phyloP scores from a whole-genome alignment of 768 basidiomycete genomes.

The Tremella yokohamensis region DNA sequence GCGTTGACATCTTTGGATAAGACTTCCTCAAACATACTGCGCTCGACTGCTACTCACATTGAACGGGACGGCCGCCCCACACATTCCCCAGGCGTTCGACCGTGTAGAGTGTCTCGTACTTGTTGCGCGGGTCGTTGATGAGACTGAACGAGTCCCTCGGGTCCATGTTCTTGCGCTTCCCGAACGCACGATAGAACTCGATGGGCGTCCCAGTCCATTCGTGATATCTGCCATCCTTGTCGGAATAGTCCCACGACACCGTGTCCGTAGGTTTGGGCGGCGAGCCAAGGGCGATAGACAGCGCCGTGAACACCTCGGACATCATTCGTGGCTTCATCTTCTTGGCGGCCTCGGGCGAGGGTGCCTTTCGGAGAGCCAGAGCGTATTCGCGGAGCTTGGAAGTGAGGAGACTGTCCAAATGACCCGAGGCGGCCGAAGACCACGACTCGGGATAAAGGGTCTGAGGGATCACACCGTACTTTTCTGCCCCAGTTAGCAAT shows the following conservation, averaged over 20 bases:
- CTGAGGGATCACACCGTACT: slow-evolving; percentile 85
- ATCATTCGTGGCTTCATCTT: slow-evolving; percentile 81
- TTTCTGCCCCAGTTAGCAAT: slow-evolving; percentile 53
- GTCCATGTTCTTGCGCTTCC: slow-evolving; percentile 62
- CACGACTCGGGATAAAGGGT: slow-evolving; percentile 72
- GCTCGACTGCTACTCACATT: slow-evolving; percentile 59
- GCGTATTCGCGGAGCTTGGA: slow-evolving; percentile 88
- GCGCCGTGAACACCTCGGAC: slow-evolving; percentile 75
- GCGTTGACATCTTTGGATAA: slow-evolving; percentile 75
- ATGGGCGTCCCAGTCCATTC: slow-evolving; percentile 75
- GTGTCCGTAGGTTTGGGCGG: slow-evolving; percentile 67
- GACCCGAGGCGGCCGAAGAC: slow-evolving; percentile 69
- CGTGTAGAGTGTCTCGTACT: slow-evolving; percentile 76
- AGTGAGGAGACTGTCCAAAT: slow-evolving; percentile 75
- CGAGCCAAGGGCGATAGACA: slow-evolving; percentile 80
- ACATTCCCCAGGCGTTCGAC: slow-evolving; percentile 91
- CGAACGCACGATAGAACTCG: slow-evolving; percentile 69
- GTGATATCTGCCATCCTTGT: slow-evolving; percentile 68
- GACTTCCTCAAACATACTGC: background rate
- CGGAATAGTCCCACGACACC: slow-evolving; percentile 87
- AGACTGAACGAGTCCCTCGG: slow-evolving; percentile 79
- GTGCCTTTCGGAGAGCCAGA: slow-evolving; percentile 64
- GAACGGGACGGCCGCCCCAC: slow-evolving; percentile 77
- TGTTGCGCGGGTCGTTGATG: slow-evolving; percentile 90
- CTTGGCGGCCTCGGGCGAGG: slow-evolving; percentile 55